Conservation (phyloP, 495 filamentous ascomycete species). For the Chaetomium cochliodes region DNA sequence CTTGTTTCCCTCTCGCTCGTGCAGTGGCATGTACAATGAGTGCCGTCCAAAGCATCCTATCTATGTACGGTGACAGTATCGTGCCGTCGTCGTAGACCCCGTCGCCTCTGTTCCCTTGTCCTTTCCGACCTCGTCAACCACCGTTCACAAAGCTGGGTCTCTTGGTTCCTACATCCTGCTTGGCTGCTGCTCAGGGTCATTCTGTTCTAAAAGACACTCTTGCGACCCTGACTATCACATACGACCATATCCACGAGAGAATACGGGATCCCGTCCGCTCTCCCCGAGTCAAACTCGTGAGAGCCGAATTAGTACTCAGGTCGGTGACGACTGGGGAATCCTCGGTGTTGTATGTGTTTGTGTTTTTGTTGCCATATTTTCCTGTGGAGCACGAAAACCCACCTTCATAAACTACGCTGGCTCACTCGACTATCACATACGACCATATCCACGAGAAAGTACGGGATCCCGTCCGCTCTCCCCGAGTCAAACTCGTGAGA, state of each 20-base stretch:
- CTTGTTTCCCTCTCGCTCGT: not conserved
- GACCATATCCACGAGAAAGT: constrained; percentile 17
- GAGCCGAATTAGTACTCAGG: constrained; percentile 42
- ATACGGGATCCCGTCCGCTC: constrained; percentile 54
- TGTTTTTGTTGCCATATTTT: no score
- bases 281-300: constrained; percentile 43
- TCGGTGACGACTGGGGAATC: constrained; percentile 44
- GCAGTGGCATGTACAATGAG: not conserved
- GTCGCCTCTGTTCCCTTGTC: no score
- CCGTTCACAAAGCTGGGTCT: no score
- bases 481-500: constrained; percentile 40
- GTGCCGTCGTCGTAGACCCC: no score
- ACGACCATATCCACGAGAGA: constrained; percentile 16
- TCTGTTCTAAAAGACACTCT: no score
- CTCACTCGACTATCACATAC: not conserved
- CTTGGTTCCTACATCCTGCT: no score
- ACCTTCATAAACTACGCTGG: no score
- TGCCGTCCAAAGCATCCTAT: not conserved
- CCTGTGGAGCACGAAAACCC: no score
- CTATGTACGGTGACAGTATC: no score
- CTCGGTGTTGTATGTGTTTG: constrained; percentile 49
- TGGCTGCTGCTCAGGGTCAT: no score
- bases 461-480: constrained; percentile 55
- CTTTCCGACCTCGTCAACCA: no score
- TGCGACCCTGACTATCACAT: no score